These are phyloP conservation scores for Pochonia chlamydosporia DNA, from an alignment of 2,329 filamentous ascomycete genomes.

Conservation along the genomic window DNA sequence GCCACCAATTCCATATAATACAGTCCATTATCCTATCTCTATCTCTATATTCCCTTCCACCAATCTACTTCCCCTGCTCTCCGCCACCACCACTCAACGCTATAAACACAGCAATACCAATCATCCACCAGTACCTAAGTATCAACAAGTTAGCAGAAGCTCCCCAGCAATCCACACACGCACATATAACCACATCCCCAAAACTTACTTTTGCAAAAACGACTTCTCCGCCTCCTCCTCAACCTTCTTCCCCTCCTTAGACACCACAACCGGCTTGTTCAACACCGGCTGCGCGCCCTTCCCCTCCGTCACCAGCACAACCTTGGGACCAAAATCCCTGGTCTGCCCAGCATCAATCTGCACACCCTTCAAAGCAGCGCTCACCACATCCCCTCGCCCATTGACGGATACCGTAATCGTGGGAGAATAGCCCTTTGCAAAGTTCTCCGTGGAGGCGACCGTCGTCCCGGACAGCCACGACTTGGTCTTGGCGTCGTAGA, in stretches of 20 bases:
- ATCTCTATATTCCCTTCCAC: not conserved
- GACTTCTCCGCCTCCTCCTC: slow-evolving; percentile 54
- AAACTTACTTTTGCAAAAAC: slow-evolving; percentile 59
- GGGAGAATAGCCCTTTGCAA: slow-evolving; percentile 55
- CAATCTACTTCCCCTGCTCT: slow-evolving; percentile 39
- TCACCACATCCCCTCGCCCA: slow-evolving; percentile 36
- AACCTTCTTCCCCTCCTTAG: slow-evolving; percentile 52
- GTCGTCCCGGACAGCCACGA: slow-evolving; percentile 51
- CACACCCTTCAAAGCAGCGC: slow-evolving; percentile 49
- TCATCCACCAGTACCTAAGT: slow-evolving; percentile 63
- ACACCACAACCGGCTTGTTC: slow-evolving; percentile 59
- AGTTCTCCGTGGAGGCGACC: slow-evolving; percentile 50
- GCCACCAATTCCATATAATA: slow-evolving; percentile 2
- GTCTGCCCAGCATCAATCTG: slow-evolving; percentile 58
- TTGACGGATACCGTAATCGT: slow-evolving; percentile 49
- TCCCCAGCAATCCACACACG: not conserved
- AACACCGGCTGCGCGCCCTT: slow-evolving; percentile 52
- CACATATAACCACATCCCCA: not conserved
- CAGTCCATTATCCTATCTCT: not conserved
- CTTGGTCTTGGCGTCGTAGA: slow-evolving; percentile 43
- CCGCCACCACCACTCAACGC: slow-evolving; percentile 43
- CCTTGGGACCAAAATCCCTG: slow-evolving; percentile 59
- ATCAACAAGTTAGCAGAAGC: slow-evolving; percentile 27
- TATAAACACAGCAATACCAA: slow-evolving; percentile 48
- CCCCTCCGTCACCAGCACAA: slow-evolving; percentile 40